A percentile compares a stretch with the other conserved stretches of the same genome.
Conservation (phyloP, 2,329 filamentous ascomycete species). For the Aspergillus piperis region DNA sequence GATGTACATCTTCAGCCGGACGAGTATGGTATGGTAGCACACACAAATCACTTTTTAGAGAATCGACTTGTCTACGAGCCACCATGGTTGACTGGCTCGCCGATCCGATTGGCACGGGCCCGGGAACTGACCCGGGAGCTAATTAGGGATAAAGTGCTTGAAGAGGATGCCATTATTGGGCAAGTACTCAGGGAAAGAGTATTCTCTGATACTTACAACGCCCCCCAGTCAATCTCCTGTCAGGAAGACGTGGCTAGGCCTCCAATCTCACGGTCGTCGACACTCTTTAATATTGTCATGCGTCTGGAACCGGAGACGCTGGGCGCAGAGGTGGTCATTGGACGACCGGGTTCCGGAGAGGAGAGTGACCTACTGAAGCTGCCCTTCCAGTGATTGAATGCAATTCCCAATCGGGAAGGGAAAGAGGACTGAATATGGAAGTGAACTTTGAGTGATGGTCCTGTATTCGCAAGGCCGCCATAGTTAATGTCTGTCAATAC, state of each 20-base stretch:
- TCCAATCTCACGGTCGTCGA: slow-evolving; percentile 31
- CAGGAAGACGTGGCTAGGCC: slow-evolving; percentile 31
- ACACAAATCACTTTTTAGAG: slow-evolving; percentile 50
- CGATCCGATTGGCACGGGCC: slow-evolving; percentile 33
- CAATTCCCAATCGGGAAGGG: no score
- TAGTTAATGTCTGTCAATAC: no score
- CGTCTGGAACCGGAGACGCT: slow-evolving; percentile 27
- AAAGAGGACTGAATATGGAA: no score
- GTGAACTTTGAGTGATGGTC: no score
- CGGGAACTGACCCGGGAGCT: slow-evolving; percentile 29
- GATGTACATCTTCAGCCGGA: slow-evolving; percentile 38
- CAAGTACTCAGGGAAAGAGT: slow-evolving; percentile 31
- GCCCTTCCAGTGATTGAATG: slow-evolving; percentile 23
- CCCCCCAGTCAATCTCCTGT: slow-evolving; percentile 40
- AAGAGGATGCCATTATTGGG: slow-evolving; percentile 25
- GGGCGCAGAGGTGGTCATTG: slow-evolving; percentile 38
- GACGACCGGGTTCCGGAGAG: slow-evolving; percentile 30
- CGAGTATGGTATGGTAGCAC: slow-evolving; percentile 38
- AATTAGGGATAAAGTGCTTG: slow-evolving; percentile 18
- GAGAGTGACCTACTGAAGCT: slow-evolving; percentile 30
- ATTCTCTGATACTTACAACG: slow-evolving; percentile 41
- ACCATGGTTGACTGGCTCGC: slow-evolving; percentile 35
- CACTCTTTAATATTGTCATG: slow-evolving; percentile 44
- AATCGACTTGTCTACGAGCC: slow-evolving; percentile 36
- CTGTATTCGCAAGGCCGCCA: no score